Conservation (phyloP, 2,329 filamentous ascomycete genomes). For the Colletotrichum scovillei region DNA sequence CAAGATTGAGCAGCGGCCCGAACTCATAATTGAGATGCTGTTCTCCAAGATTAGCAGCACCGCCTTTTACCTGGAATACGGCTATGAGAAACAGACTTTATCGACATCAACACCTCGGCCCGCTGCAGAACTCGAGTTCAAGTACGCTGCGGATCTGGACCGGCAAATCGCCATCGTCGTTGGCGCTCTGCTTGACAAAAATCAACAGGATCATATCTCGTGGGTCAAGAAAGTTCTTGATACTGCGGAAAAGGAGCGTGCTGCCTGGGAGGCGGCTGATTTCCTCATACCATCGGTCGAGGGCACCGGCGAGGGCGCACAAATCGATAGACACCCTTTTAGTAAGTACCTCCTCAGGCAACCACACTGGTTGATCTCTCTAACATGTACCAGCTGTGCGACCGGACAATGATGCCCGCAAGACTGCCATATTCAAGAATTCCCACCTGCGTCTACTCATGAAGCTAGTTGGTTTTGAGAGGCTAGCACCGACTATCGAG, state of each 20-base stretch:
- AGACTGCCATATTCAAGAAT: constrained; percentile 87
- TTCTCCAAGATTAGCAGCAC: constrained; percentile 92
- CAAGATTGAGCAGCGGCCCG: constrained; percentile 86
- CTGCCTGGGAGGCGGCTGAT: constrained; percentile 80
- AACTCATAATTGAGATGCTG: constrained; percentile 89
- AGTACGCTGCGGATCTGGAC: constrained; percentile 73
- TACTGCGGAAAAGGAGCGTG: constrained; percentile 77
- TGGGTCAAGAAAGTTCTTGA: constrained; percentile 83
- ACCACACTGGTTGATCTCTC: constrained; percentile 29
- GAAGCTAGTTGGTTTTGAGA: constrained; percentile 77
- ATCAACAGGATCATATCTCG: constrained; percentile 77
- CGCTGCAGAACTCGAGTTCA: constrained; percentile 86
- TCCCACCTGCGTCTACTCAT: constrained; percentile 87
- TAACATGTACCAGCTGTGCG: constrained; percentile 63
- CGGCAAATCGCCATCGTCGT: constrained; percentile 85
- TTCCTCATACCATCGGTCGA: constrained; percentile 64
- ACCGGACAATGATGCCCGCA: constrained; percentile 73
- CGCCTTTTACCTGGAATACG: constrained; percentile 89
- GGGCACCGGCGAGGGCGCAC: constrained; percentile 38
- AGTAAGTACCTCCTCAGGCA: constrained; percentile 53
- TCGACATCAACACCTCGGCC: constrained; percentile 71
- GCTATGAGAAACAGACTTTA: constrained; percentile 82
- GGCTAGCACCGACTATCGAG: constrained; percentile 63
- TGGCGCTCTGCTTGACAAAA: constrained; percentile 82
- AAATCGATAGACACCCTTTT: constrained; percentile 52